Conservation (phyloP, 169 alveolate species). For the Cystoisospora suis region DNA sequence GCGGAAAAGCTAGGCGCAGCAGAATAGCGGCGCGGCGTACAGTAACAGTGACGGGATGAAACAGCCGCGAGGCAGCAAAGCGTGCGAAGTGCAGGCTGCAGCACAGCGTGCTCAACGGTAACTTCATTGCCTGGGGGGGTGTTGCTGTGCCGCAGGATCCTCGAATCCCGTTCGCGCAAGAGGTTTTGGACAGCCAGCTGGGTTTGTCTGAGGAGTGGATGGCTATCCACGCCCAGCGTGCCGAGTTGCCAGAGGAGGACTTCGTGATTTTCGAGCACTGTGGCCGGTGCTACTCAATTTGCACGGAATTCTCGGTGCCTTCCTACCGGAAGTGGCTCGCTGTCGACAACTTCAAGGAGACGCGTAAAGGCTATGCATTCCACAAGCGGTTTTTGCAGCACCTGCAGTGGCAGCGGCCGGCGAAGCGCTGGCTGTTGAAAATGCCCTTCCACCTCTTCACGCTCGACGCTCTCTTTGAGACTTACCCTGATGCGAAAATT, state of each 20-base stretch:
- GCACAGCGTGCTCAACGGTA: too few relatives aligned
- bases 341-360: constrained; percentile 59
- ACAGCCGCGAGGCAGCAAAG: background rate
- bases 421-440: constrained; percentile 68
- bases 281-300: constrained; percentile 67
- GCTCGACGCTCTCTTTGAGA: constrained; percentile 68
- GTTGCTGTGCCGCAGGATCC: constrained; percentile 63
- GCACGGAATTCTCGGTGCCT: constrained; percentile 64
- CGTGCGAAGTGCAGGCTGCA: too few relatives aligned
- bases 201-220: constrained; percentile 69
- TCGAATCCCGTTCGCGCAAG: constrained; percentile 64
- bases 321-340: constrained; percentile 65
- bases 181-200: constrained; percentile 63
- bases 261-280: constrained; percentile 69
- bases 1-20: too few relatives aligned
- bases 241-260: constrained; percentile 70
- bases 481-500: constrained; percentile 69
- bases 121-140: too few relatives aligned
- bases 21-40: too few relatives aligned
- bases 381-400: constrained; percentile 71
- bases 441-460: constrained; percentile 71
- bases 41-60: background rate
- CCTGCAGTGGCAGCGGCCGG: constrained; percentile 68
- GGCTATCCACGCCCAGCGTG: constrained; percentile 69
- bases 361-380: constrained; percentile 63